phyloP scores from a whole-genome alignment of 2,329 filamentous ascomycete species.

The Xylaria sp. region DNA sequence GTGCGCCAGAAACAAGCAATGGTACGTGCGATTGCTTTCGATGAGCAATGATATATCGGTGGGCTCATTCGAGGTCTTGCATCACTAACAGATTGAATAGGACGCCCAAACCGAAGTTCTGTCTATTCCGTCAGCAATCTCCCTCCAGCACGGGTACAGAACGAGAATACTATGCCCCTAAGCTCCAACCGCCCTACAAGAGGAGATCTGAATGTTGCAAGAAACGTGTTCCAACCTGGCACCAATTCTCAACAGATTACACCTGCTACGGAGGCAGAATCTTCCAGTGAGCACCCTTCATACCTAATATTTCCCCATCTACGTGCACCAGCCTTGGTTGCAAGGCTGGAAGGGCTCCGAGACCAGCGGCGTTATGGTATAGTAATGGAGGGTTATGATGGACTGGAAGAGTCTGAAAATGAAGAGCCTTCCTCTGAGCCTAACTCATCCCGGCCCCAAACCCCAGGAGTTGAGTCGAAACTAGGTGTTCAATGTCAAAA shows the following conservation, averaged over 20 bases:
- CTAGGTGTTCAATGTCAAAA: no score
- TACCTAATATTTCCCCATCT: neutral
- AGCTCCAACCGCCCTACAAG: slow-evolving; percentile 18
- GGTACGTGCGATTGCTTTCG: slow-evolving; percentile 4
- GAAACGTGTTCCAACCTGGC: neutral
- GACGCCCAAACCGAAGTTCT: neutral
- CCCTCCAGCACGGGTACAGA: neutral
- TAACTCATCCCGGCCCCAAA: no score
- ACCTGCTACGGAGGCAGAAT: neutral
- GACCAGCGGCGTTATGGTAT: no score
- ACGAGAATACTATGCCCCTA: neutral
- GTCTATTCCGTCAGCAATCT: neutral
- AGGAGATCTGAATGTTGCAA: slow-evolving; percentile 16
- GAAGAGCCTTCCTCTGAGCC: no score
- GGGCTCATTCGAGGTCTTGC: neutral
- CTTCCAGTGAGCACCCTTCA: neutral
- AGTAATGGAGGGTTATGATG: no score
- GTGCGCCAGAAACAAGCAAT: neutral
- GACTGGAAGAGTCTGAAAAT: no score
- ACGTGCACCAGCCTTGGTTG: neutral
- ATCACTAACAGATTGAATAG: slow-evolving; percentile 22
- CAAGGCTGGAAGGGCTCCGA: no score
- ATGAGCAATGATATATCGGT: neutral
- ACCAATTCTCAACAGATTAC: neutral
- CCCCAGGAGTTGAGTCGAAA: no score